Base-by-base conservation (phyloP, 768 basidiomycete species). In the Suillus decipiens region DNA sequence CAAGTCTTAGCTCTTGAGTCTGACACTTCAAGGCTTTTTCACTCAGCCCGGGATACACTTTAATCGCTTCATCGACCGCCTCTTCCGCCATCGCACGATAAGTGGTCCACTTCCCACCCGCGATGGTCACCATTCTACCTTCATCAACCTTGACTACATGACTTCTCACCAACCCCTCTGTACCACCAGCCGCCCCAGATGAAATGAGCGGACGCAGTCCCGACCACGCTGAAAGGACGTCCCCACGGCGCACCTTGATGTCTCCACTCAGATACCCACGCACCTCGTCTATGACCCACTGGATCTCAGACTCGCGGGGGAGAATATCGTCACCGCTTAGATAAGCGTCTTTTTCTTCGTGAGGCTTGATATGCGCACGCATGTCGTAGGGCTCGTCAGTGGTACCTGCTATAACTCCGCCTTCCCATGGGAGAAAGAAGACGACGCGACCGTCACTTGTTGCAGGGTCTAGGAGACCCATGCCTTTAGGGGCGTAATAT, bases 391-490 rank as follows among this genome's bases (percentile, higher is more conserved):
- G 89, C 0, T 91, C 83, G 74, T 99, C 96, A 9, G 96, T 99
- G 2, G 97, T 98, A 31, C 96, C 96, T 1, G 96, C 96, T 66
- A 99, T 95, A 45, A 95, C 95, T 79, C 90, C 94, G 10, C 96
- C 96, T 77, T 98, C 90, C 96, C 97, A 99, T 0, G 96, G 96
- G 11, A 99, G 85, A 85, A 99, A 97, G 84, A 98, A 99, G 72
- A 99, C 96, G 61, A 99, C 96, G 33, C 96, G 90, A 0, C 96
- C 96, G 67, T 99, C 96, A 0, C 92, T 94, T 5, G 97, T 97
- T 3, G 93, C 83, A 1, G 96, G 97, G 75, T 99, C 97, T 51
- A 99, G 84, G 5, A 99, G 84, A 50, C 97, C 96, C 92, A 99
- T 97, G 57, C 84, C 91, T 17, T 90, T 87, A 3, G 96, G 96